These are phyloP conservation scores for Ceratocystis eucalypticola DNA, from an alignment of 2,329 filamentous ascomycete species.

Conservation along the genomic window DNA sequence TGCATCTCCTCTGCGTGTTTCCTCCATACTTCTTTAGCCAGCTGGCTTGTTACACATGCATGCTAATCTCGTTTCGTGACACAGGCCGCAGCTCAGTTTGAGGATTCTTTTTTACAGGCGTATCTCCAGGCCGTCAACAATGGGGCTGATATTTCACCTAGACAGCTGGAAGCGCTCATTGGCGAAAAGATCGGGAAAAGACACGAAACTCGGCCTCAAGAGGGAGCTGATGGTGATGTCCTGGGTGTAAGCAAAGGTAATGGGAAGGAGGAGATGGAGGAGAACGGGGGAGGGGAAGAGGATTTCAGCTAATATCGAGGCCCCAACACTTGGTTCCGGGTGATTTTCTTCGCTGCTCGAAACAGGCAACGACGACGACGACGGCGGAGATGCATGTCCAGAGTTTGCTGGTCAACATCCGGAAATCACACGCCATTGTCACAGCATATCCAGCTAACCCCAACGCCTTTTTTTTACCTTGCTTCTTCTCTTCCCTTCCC, in stretches of 20 bases:
- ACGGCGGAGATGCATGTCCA: neutral
- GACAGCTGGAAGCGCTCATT: neutral
- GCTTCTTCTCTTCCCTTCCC: neutral
- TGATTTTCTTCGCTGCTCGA: neutral
- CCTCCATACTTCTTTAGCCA: no score
- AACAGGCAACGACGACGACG: neutral
- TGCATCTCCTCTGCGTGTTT: neutral
- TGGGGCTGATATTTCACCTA: constrained; percentile 11
- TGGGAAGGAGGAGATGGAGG: neutral
- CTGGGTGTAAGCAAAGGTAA: neutral
- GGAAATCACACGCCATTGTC: neutral
- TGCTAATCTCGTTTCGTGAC: neutral
- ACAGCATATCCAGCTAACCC: neutral
- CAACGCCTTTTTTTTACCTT: neutral
- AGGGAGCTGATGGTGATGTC: neutral
- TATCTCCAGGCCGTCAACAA: constrained; percentile 7
- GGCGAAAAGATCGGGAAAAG: neutral
- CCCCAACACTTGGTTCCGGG: neutral
- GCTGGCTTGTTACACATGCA: neutral
- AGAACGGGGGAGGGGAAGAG: constrained; percentile 6
- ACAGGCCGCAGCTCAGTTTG: constrained; percentile 3
- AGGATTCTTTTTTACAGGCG: constrained; percentile 10
- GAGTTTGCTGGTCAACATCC: neutral
- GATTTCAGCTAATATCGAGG: constrained; percentile 13
- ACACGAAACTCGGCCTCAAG: neutral